Evolutionary conservation across 192 early-diverging fungal species (phyloP), one percentile per base, ranked within the genome.

Genomic region (Funneliformis mosseae): DNA sequence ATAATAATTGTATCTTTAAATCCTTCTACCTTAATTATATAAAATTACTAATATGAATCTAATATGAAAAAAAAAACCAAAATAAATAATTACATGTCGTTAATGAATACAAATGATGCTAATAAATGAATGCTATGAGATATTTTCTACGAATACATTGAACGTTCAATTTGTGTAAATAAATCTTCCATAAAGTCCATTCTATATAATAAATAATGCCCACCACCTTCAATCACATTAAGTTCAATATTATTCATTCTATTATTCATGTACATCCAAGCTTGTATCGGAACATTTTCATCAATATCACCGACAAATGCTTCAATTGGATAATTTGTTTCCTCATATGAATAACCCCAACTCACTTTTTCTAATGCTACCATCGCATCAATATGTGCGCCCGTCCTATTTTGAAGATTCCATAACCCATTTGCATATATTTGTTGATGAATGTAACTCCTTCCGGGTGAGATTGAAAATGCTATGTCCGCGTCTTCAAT

Each of bases 141-240:
- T 38, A 7, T 41, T 41, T 42, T 70, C 28, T 70, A 55, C 16
- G 39, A 33, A 7, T 70, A 11, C 18, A 75, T 27, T 10, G 74
- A 21, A 14, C n/a, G n/a, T 55, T 50, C 48, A 38, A 75, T 41
- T n/a, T 27, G 23, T 60, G 46, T 39, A 63, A 78, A 78, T 55
- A 78, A 78, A 33, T 78, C 77, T 46, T 78, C 77, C 77, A 78
- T 78, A 50, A 78, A 78, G 69, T 78, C 77, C 77, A 78, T 78
- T 50, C 77, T 60, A 78, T 78, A 78, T 50, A 78, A 68, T 68
- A 78, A 78, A 78, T 78, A 78, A 69, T 78, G 77, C 28, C 60
- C 60, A 23, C 60, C 66, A 50, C 64, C 77, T 23, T 66, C 27
- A 68, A 78, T 46, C 16, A 78, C 48, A 27, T 78, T 78, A 39